Evolutionary conservation across 257 asterid genomes (phyloP), one percentile per base, ranked within the genome.

Genomic region (Cinchona pubescens): DNA sequence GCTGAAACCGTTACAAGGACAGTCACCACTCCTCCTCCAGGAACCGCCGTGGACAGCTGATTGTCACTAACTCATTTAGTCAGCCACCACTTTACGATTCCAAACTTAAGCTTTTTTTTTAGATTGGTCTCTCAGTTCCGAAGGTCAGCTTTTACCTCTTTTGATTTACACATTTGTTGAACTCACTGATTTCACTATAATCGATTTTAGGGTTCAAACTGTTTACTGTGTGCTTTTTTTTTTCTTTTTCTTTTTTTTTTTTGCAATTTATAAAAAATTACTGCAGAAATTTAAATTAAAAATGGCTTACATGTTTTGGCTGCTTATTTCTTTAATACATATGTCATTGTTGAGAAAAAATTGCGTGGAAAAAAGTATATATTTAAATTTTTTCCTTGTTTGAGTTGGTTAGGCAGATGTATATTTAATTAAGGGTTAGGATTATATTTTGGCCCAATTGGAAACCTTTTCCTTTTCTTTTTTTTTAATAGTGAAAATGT

Each of bases 391-490:
- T 2, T 0, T 70, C 25, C 51, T 70, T 29, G n/a, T 30, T 58
- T 63, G 43, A 72, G 7, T 51, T 71, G 27, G 67, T 40, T 45
- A 4, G 21, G 45, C 64, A 18, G 45, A n/a, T 23, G 37, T 21
- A 7, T 53, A 64, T 70, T 18, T 66, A 74, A 65, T 45, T 58
- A 7, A 42, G 72, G 74, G 79, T 73, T 75, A 16, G 60, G 68
- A 73, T 45, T 71, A 60, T 61, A 32, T 43, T 32, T 81, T 77
- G 63, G 83, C 83, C 82, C 84, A 72, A 75, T 82, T 66, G 81
- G 88, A 77, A 87, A 85, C 82, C 82, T 76, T 72, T 78, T 67
- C 35, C 53, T n/a, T n/a, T n/a, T n/a, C n/a, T n/a, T n/a, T n/a
- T n/a, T n/a, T n/a, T n/a, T n/a, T n/a, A n/a, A n/a, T 34, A 10